These are phyloP conservation scores for Theobroma grandiflorum DNA, from an alignment of 441 rosid genomes.

Conservation along the genomic window DNA sequence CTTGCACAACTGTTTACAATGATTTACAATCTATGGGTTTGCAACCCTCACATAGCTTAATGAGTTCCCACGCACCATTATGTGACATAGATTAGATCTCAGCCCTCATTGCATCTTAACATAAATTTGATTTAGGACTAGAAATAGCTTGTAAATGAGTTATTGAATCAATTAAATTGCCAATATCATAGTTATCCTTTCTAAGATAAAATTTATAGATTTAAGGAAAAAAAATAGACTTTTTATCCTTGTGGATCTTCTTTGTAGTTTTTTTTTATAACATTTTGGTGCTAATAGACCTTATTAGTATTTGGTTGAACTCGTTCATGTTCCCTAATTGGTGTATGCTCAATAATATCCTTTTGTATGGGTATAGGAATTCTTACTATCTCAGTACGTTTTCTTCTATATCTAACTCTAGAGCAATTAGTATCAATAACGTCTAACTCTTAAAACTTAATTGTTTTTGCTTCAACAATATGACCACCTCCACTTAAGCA, in stretches of 20 bases:
- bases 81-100: background rate
- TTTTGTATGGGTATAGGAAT: background rate
- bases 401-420: background rate
- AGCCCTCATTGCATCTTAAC: background rate
- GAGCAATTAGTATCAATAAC: background rate
- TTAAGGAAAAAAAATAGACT: too few species aligned
- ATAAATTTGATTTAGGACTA: background rate
- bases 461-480: background rate
- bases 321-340: background rate
- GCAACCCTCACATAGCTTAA: background rate
- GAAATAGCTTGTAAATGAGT: background rate
- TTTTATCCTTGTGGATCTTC: too few species aligned
- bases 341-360: background rate
- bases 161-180: background rate
- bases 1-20: background rate
- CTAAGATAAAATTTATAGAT: background rate
- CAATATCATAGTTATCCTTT: background rate
- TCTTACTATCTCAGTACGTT: too few species aligned
- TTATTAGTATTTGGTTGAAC: background rate
- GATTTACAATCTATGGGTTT: too few species aligned
- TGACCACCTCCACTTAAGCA: background rate
- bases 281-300: too few species aligned
- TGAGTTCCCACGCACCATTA: too few species aligned
- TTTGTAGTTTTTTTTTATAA: too few species aligned
- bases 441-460: background rate